Evolutionary conservation across 1,139 yeast genomes (phyloP), one percentile per base, ranked within the genome.

Genomic region (Yamadazyma oceani): DNA sequence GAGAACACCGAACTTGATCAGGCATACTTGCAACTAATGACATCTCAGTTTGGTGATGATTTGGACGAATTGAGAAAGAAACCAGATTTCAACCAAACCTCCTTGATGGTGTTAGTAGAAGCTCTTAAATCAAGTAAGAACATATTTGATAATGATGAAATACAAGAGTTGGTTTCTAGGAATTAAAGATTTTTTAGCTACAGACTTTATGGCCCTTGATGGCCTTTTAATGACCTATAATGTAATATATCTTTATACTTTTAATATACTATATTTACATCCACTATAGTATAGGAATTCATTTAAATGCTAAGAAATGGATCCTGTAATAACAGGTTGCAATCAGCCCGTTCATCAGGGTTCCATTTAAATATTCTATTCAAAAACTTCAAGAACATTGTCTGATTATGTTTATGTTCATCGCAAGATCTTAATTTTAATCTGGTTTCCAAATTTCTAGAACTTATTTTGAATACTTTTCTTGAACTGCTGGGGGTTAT

Each of bases 71-170:
- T 83, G 46, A 75, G 89, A 58, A 69, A 71, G 46, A 80, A 81
- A 30, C 82, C 84, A 7, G 89, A 82, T 55, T 83, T 83, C 50
- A 64, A 64, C 12, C 73, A 68, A 33, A 75, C 73, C 48, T 80
- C 87, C 14, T 66, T 84, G 45, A 76, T 77, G 15, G 57, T 80
- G 35, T 62, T 84, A 48, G 89, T 88, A 3, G 79, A 78, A 50
- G 71, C 82, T 3, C 66, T 84, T 42, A 85, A 81, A 53, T 78
- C 80, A 36, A 85, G 87, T 11, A 69, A 78, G 6, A 78, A 80
- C 46, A 73, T 83, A 64, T 83, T 82, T 58, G 87, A 81, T 54
- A 72, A 73, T 31, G 85, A 80, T 26, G 52, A 48, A 23, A 38
- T 46, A 11, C 35, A 34, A 16, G 30, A 35, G 13, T 31, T 35